Conservation (phyloP, 2,329 filamentous ascomycete species). For the Fusarium marasasianum region DNA sequence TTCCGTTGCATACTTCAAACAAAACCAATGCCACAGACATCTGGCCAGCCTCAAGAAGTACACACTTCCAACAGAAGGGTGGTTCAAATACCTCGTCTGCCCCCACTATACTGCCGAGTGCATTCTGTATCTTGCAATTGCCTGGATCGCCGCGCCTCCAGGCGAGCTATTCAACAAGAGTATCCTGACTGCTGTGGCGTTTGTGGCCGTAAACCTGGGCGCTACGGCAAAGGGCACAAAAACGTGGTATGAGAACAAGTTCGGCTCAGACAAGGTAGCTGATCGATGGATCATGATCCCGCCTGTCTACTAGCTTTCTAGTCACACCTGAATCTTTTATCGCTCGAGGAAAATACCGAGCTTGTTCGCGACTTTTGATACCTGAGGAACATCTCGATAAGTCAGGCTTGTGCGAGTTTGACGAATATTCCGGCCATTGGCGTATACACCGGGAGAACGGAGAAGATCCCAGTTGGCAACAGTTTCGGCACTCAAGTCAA, state of each 20-base stretch:
- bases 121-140: slow-evolving; percentile 81
- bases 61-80: slow-evolving; percentile 76
- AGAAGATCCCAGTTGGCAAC: slow-evolving; percentile 79
- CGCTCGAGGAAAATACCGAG: slow-evolving; percentile 62
- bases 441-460: slow-evolving; percentile 56
- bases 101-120: slow-evolving; percentile 95
- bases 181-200: slow-evolving; percentile 73
- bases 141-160: slow-evolving; percentile 75
- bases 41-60: slow-evolving; percentile 81
- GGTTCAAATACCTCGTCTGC: slow-evolving; percentile 79
- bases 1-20: slow-evolving; percentile 73
- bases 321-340: slow-evolving; percentile 40
- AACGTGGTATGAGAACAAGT: slow-evolving; percentile 80
- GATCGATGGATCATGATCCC: slow-evolving; percentile 82
- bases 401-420: slow-evolving; percentile 76
- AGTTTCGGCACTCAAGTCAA: slow-evolving; percentile 66
- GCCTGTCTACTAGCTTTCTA: slow-evolving; percentile 61
- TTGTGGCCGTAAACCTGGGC: slow-evolving; percentile 82
- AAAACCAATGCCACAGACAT: slow-evolving; percentile 78
- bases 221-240: slow-evolving; percentile 82
- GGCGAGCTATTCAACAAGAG: slow-evolving; percentile 76
- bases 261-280: slow-evolving; percentile 71
- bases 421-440: slow-evolving; percentile 65
- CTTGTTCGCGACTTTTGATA: slow-evolving; percentile 77
- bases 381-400: slow-evolving; percentile 86